Base-by-base conservation (phyloP, 768 basidiomycete species). In the Tylopilus intermedius region DNA sequence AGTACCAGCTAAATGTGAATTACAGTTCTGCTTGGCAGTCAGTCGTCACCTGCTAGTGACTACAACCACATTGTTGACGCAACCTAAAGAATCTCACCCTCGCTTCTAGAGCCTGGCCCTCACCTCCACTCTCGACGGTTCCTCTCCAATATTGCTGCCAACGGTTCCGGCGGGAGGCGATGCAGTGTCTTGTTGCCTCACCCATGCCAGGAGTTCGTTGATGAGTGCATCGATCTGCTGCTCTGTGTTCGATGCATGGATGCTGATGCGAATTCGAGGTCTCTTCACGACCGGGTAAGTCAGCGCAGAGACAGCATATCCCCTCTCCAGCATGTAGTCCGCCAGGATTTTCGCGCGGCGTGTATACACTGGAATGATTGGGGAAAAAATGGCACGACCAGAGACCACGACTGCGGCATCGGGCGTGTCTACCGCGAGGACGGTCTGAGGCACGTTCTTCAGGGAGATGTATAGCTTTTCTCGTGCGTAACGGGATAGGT, bases 281-380 rank as follows among this genome's bases (percentile, higher is more conserved):
- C n/a, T 49, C 7, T 32, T 63, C 18, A 61, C 62, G 5, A 53
- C 26, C 7, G 62, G 59, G 32, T 46, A 46, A 0, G 62, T 63
- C 5, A 61, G 18, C 1, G 54, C 26, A 2, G 50, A 33, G 8
- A 54, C 54, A 0, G 45, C 59, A 7, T 63, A 48, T 24, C 62
- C 62, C n/a, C 9, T 64, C 21, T 49, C 24, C 9, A 54, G 32
- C 8, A 63, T n/a, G 18, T 61, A 54, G 15, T 54, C 46, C 3
- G 62, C 50, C 21, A 64, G 45, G 6, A n/a, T 53, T 9, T n/a
- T 13, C 7, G 54, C 56, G 6, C 3, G 32, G 1, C 56, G 56
- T 8, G 59, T 56, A 26, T 58, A 61, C 8, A 64, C 50, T 8
- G 62, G 62, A 3, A 64, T 56, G 56, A 64, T 22, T 10, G 62